Conservation (phyloP, 192 early-diverging fungal genomes). For the Funneliformis mosseae region DNA sequence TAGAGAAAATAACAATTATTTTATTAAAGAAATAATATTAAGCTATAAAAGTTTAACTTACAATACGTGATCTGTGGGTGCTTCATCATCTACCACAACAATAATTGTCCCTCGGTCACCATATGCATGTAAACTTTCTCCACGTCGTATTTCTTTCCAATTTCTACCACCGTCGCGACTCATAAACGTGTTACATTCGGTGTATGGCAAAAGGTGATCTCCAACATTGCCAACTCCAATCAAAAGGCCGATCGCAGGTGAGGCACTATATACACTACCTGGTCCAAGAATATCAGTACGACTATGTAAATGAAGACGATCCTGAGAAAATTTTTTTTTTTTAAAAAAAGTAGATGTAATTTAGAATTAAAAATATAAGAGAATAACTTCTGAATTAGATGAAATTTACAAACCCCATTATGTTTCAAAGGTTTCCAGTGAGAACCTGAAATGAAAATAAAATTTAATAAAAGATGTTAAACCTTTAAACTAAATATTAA, state of each 20-base stretch:
- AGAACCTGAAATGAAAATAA: not conserved
- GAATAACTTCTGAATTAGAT: not conserved
- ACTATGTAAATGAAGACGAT: conserved; percentile 84
- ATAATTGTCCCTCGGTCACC: conserved; percentile 91
- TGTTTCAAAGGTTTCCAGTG: not conserved
- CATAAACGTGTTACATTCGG: conserved; percentile 71
- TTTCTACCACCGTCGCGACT: conserved; percentile 84
- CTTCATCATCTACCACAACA: conserved; percentile 72
- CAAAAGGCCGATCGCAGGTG: conserved; percentile 76
- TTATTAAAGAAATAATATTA: not conserved
- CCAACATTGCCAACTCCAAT: conserved; percentile 94
- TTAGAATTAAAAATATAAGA: not conserved
- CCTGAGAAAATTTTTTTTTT: conserved; percentile 32
- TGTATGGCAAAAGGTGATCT: conserved; percentile 56
- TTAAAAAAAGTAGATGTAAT: not conserved
- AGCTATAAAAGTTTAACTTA: conserved; percentile 37
- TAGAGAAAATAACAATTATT: not conserved
- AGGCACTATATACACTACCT: conserved; percentile 67
- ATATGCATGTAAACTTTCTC: conserved; percentile 77
- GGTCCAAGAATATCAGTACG: conserved; percentile 65
- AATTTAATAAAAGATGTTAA: not conserved
- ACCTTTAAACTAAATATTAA: not conserved
- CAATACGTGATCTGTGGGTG: conserved; percentile 62
- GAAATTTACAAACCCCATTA: not conserved
- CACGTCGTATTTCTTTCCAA: conserved; percentile 68